phyloP scores from a whole-genome alignment of 257 asterid genomes.

The Cruciata laevipes region DNA sequence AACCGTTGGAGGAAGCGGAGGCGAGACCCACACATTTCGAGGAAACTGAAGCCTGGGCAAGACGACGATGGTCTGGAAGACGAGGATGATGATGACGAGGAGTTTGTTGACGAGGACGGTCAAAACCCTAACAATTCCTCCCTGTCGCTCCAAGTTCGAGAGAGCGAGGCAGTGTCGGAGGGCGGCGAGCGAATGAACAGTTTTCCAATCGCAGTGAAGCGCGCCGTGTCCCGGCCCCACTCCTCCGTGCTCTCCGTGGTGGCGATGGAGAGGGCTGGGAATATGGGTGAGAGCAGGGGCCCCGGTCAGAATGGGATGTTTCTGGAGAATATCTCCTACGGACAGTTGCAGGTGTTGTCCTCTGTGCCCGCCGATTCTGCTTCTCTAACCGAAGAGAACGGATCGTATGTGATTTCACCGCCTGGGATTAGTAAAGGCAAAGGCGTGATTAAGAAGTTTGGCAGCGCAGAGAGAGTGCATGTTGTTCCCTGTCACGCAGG shows the following conservation, averaged over 20 bases:
- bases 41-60: constrained; percentile 49
- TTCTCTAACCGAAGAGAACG: constrained; percentile 42
- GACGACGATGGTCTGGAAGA: constrained; percentile 74
- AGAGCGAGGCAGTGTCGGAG: constrained; percentile 50
- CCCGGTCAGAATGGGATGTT: constrained; percentile 40
- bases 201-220: constrained; percentile 66
- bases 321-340: constrained; percentile 85
- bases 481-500: constrained; percentile 92
- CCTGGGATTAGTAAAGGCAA: constrained; percentile 66
- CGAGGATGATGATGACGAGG: constrained; percentile 75
- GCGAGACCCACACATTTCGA: constrained; percentile 52
- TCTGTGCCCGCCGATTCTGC: constrained; percentile 62
- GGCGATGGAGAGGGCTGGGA: constrained; percentile 60
- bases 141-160: constrained; percentile 34
- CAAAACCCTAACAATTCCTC: constrained; percentile 21
- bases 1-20: constrained; percentile 93
- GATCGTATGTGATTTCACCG: constrained; percentile 67
- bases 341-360: constrained; percentile 83
- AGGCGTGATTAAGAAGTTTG: constrained; percentile 70
- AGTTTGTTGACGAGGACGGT: constrained; percentile 44
- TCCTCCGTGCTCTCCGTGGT: constrained; percentile 57
- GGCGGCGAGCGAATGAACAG: constrained; percentile 50
- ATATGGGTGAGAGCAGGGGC: constrained; percentile 46
- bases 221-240: constrained; percentile 65
- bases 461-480: constrained; percentile 74